Base-by-base conservation (phyloP, 768 basidiomycete species). In the Suillus occidentalis region DNA sequence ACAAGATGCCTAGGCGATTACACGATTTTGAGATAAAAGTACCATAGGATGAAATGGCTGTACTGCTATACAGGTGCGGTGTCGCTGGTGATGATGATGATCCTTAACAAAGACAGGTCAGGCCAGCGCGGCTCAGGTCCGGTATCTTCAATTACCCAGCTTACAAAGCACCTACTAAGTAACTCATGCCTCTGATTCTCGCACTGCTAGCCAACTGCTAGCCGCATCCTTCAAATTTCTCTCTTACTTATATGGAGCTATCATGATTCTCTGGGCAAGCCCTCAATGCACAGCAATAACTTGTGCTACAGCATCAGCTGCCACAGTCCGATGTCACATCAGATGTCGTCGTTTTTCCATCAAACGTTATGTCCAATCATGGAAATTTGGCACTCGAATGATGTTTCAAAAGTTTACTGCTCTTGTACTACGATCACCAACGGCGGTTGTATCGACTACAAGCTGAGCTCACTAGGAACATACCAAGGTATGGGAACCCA, bases 81-180 rank as follows among this genome's bases (percentile, higher is more conserved):
- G 53, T 55, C 53, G 53, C 53, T 55, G 53, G 53, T 36, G 53
- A 55, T 52, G 49, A 25, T 49, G 28, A 52, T 36, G 34, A 55
- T 34, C 31, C 10, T n/a, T 31, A 12, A 55, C 53, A 55, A 55
- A 55, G 34, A 5, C 28, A 52, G 22, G 42, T 42, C 18, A 45
- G 43, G 8, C 4, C 40, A 42, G 40, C 40, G 16, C 40, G 40
- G 25, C 50, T 14, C 50, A 55, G 53, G 20, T 13, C 53, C 53
- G 53, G 53, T 36, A 36, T 55, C 53, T 34, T 55, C 53, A 13
- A 55, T 34, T 55, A 55, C 20, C 53, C 53, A 55, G 53, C 53
- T 55, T 34, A 55, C 53, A 55, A 55, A 55, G 18, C 31, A 31
- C 31, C 31, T 31, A 31, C 31, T 31, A 31, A 28, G 31, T 31